Percentiles rank a stretch among this genome's conserved stretches.
Conservation (phyloP, 495 filamentous ascomycete species). For the Neurospora sp. region DNA sequence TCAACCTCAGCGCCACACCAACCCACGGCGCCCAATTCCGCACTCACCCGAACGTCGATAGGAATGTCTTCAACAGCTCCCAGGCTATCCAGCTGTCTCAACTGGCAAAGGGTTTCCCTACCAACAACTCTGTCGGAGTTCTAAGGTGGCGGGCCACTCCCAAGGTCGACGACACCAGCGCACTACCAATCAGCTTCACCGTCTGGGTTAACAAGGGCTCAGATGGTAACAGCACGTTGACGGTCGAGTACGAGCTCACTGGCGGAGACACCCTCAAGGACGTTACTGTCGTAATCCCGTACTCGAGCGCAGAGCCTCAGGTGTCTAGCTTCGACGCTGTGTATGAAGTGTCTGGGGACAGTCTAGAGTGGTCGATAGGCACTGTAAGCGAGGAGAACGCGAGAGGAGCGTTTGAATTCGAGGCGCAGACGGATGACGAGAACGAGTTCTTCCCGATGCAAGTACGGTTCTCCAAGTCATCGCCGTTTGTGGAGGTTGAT, state of each 20-base stretch:
- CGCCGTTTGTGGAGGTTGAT: conserved; percentile 83
- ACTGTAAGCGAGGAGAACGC: conserved; percentile 69
- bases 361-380: conserved; percentile 85
- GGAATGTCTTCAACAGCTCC: conserved; percentile 62
- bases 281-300: conserved; percentile 80
- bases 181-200: conserved; percentile 82
- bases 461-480: conserved; percentile 76
- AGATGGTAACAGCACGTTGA: conserved; percentile 69
- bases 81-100: conserved; percentile 82
- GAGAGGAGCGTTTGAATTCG: conserved; percentile 85
- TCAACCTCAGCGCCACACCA: conserved; percentile 63
- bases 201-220: conserved; percentile 89
- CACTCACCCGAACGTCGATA: conserved; percentile 93
- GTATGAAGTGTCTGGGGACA: conserved; percentile 91
- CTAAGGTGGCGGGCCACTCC: conserved; percentile 77
- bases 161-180: conserved; percentile 60
- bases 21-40: conserved; percentile 77
- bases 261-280: conserved; percentile 65
- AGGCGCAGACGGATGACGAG: conserved; percentile 74
- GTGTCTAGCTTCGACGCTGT: conserved; percentile 89
- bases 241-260: conserved; percentile 87
- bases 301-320: conserved; percentile 65
- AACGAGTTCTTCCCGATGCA: conserved; percentile 96
- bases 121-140: conserved; percentile 81
- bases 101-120: conserved; percentile 72